These are phyloP conservation scores for Rhynchosporium secalis DNA, from an alignment of 2,329 filamentous ascomycete genomes.

Conservation along the genomic window DNA sequence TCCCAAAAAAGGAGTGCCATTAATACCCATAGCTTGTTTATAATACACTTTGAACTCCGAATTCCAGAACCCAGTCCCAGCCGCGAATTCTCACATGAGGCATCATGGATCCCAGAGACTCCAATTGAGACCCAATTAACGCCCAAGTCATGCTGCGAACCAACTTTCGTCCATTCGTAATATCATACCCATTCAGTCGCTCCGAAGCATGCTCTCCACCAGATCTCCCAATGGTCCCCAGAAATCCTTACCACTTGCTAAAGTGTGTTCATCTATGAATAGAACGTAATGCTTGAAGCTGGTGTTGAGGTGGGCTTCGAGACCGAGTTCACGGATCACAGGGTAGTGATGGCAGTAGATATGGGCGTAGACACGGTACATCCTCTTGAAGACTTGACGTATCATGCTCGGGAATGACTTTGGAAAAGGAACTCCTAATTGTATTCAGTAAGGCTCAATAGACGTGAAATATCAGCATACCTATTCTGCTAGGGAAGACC, in stretches of 20 bases:
- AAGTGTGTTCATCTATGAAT: constrained; percentile 93
- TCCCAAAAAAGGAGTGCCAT: neutral
- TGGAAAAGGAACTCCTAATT: constrained; percentile 82
- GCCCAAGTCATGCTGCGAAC: constrained; percentile 30
- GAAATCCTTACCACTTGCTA: constrained; percentile 93
- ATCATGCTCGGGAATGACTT: constrained; percentile 87
- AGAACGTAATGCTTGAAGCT: constrained; percentile 99
- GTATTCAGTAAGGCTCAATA: constrained; percentile 45
- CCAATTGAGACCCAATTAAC: constrained; percentile 29
- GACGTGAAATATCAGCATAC: constrained; percentile 49
- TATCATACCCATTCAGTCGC: constrained; percentile 52
- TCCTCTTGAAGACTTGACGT: constrained; percentile 96
- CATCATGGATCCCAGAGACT: constrained; percentile 20
- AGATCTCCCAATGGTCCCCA: constrained; percentile 95
- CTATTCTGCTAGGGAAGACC: constrained; percentile 91
- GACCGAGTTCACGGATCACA: constrained; percentile 88
- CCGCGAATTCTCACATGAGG: neutral
- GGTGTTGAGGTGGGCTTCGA: constrained; percentile 97
- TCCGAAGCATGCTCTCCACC: constrained; percentile 96
- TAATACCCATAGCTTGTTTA: constrained; percentile 5
- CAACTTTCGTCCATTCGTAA: constrained; percentile 20
- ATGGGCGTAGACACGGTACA: constrained; percentile 98
- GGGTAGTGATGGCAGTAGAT: constrained; percentile 99
- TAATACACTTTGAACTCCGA: constrained; percentile 16
- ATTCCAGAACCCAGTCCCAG: neutral